Conservation (phyloP, 129 eudicot genomes). For the Pittosporum tobira region DNA sequence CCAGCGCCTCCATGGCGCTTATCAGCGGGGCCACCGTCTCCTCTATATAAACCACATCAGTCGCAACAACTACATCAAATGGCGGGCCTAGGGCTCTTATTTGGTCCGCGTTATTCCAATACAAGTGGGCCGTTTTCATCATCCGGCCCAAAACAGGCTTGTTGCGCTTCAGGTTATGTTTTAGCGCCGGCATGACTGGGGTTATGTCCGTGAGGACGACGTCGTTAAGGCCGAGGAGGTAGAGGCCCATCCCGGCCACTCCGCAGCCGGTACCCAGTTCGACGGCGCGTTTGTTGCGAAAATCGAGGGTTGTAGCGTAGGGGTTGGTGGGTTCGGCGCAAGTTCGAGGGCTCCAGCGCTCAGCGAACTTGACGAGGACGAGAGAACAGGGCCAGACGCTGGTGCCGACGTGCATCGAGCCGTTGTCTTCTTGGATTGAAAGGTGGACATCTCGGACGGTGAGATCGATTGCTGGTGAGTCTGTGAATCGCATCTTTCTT, state of each 20-base stretch:
- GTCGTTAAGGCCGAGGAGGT: constrained; percentile 60
- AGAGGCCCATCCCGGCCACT: constrained; percentile 76
- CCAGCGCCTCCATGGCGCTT: constrained; percentile 52
- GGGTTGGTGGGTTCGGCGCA: constrained; percentile 33
- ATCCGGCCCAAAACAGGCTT: constrained; percentile 50
- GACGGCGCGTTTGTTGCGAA: constrained; percentile 60
- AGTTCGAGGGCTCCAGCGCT: constrained; percentile 56
- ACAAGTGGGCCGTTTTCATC: constrained; percentile 49
- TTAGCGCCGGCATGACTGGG: constrained; percentile 88
- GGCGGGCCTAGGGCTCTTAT: constrained; percentile 42
- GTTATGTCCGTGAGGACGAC: constrained; percentile 73
- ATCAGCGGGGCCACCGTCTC: constrained; percentile 63
- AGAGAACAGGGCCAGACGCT: constrained; percentile 91
- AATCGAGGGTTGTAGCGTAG: constrained; percentile 46
- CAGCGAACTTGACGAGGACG: constrained; percentile 88
- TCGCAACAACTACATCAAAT: constrained; percentile 62
- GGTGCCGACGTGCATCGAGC: constrained; percentile 96
- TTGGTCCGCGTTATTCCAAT: constrained; percentile 67
- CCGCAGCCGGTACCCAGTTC: constrained; percentile 95
- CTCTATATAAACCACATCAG: constrained; percentile 94
- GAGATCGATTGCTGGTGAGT: constrained; percentile 79
- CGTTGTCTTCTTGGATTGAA: constrained; percentile 79
- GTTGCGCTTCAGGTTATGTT: constrained; percentile 69
- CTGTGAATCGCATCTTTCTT: constrained; percentile 66
- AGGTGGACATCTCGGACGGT: constrained; percentile 40